A percentile compares a stretch with the other conserved stretches of the same genome.
These are phyloP conservation scores for Fremontodendron californicum DNA, from an alignment of 345 rosid genomes.

Conservation along the genomic window DNA sequence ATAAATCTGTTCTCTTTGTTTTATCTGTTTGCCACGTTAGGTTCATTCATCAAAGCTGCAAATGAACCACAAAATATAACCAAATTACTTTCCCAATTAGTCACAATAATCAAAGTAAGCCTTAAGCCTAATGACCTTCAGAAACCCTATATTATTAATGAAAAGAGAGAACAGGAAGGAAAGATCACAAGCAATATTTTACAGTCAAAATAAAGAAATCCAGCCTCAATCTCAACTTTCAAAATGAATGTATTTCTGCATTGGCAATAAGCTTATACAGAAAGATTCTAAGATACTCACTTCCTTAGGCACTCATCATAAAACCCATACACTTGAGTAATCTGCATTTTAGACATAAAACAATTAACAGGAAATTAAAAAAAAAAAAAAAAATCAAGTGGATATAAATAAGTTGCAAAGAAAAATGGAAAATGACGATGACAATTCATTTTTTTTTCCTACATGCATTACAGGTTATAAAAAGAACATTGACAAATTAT, in stretches of 20 bases:
- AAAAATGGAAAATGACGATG: not conserved
- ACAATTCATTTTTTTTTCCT: not conserved
- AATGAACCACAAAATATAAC: not conserved
- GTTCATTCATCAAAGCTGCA: not conserved
- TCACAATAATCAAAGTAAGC: not conserved
- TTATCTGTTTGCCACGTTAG: not conserved
- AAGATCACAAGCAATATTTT: not conserved
- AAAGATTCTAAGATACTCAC: constrained; percentile 50
- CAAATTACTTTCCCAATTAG: not conserved
- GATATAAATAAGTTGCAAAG: not conserved
- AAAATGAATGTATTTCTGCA: not conserved
- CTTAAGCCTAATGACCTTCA: not conserved
- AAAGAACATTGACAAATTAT: not conserved
- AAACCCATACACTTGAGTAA: constrained; percentile 98
- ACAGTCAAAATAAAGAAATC: not conserved
- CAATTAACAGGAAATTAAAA: constrained; percentile 13
- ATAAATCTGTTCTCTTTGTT: not conserved
- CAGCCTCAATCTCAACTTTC: not conserved
- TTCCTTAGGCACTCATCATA: constrained; percentile 97
- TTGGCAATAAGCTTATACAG: not conserved
- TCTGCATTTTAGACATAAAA: constrained; percentile 49
- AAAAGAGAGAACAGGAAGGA: not conserved
- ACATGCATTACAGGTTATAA: not conserved
- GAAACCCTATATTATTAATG: not conserved
- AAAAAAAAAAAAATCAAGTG: not conserved